Evolutionary conservation across 78 protist genomes (phyloP), one percentile per base, ranked within the genome.

Genomic region (Andalucia godoyi): DNA sequence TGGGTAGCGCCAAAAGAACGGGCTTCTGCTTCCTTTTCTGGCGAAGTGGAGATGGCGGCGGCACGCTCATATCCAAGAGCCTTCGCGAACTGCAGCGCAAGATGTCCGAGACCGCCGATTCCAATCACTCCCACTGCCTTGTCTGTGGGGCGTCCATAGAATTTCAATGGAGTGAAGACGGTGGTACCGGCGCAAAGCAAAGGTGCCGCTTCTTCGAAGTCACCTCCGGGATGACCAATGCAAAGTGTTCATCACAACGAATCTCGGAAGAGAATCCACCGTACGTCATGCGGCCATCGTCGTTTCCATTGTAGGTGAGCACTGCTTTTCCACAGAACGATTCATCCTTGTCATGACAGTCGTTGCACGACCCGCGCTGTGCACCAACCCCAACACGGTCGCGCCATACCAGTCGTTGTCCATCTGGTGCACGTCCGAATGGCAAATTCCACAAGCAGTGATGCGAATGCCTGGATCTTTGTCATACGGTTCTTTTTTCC

Each of bases 41-140:
- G 46, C 29, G 63, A 29, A 5, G 78, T 34, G 36, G 75, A 36
- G 37, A 80, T 5, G 27, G 23, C 61, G 13, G 70, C 58, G 29
- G 72, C 85, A n/a, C n/a, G n/a, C 55, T 66, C 51, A 42, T 41
- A 21, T 17, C 85, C 85, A 63, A 73, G 49, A 18, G 74, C 79
- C 38, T 6, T 1, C 9, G 76, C 76, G 53, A 65, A 42, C 68
- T 66, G 37, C 21, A 81, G 32, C 33, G 70, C 86, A 74, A 81
- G 5, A 42, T 69, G 81, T 23, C 86, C 86, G 39, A 81, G 73
- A 8, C 86, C 86, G 37, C 86, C 86, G 25, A 73, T 7, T 0
- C 80, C 79, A 23, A 80, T 58, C 12, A 80, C 63, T 17, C 72
- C 85, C 34, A 80, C 79, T n/a, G n/a, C n/a, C 47, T 64, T 75